Evolutionary conservation across 2,329 filamentous ascomycete species (phyloP).

Genomic region (Beauveria caledonica): DNA sequence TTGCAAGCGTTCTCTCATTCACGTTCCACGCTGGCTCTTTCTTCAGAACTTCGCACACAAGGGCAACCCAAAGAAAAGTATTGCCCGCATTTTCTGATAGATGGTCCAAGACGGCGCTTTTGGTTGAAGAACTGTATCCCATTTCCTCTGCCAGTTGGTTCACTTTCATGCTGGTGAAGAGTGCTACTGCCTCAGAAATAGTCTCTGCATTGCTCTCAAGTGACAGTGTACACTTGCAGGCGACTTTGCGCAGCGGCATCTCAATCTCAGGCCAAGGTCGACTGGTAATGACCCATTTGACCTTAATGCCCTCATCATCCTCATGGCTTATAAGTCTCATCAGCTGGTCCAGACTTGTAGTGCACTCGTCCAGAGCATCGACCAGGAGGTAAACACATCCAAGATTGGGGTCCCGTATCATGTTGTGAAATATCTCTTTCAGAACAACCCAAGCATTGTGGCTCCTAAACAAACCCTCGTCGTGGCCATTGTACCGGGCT

Average conservation of each 20-base stretch:
- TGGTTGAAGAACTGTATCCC: not conserved
- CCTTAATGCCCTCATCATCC: conserved; percentile 28
- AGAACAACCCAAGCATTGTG: conserved; percentile 26
- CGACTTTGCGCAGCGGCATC: conserved; percentile 17
- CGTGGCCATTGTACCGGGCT: conserved; percentile 21
- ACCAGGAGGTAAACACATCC: conserved; percentile 28
- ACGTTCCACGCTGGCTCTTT: not conserved
- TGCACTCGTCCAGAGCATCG: conserved; percentile 41
- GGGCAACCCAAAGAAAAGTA: conserved; percentile 33
- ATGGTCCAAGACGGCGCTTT: conserved; percentile 10
- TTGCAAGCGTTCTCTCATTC: not conserved
- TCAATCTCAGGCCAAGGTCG: conserved; percentile 28
- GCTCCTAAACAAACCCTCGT: conserved; percentile 27
- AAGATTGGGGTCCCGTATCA: conserved; percentile 22
- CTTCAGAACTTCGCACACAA: conserved; percentile 10
- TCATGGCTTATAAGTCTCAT: not conserved
- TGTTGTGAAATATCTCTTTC: too few species aligned
- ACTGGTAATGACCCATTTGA: conserved; percentile 38
- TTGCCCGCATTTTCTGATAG: conserved; percentile 25
- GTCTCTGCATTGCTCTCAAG: too few species aligned
- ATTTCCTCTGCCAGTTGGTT: too few species aligned
- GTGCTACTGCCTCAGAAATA: too few species aligned
- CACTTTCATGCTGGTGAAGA: not conserved
- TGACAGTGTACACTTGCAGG: not conserved
- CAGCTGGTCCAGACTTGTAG: not conserved